Conservation (phyloP, 495 filamentous ascomycete species). For the Aspergillus avenaceus region DNA sequence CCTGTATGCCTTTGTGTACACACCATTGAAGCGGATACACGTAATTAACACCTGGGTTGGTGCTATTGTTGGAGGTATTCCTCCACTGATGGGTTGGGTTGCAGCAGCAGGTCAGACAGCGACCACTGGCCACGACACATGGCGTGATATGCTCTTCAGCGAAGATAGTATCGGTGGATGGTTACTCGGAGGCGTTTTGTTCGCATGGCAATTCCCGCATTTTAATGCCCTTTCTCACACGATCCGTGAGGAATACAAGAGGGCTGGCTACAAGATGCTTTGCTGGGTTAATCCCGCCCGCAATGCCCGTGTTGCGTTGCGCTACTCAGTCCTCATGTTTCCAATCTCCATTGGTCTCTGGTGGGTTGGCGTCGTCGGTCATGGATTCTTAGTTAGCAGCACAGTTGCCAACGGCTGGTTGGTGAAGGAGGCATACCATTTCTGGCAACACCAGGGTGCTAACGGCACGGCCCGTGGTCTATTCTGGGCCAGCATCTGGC, state of each 20-base stretch:
- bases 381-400: constrained; percentile 79
- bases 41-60: constrained; percentile 95
- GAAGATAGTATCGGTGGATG: constrained; percentile 76
- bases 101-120: constrained; percentile 86
- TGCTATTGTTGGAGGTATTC: constrained; percentile 87
- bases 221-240: constrained; percentile 89
- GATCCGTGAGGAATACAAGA: constrained; percentile 84
- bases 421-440: constrained; percentile 70
- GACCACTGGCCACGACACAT: constrained; percentile 61
- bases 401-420: constrained; percentile 84
- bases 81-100: constrained; percentile 96
- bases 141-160: constrained; percentile 75
- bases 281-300: constrained; percentile 79
- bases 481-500: constrained; percentile 99
- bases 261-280: constrained; percentile 88
- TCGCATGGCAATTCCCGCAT: constrained; percentile 97
- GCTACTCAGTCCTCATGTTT: constrained; percentile 84
- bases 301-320: constrained; percentile 79
- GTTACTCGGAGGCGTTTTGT: constrained; percentile 78
- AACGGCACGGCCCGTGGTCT: constrained; percentile 78
- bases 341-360: constrained; percentile 83
- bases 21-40: constrained; percentile 81
- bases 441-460: constrained; percentile 74
- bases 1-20: constrained; percentile 89
- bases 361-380: constrained; percentile 78